Conservation (phyloP, 768 basidiomycete genomes). For the Mycena belliarum region DNA sequence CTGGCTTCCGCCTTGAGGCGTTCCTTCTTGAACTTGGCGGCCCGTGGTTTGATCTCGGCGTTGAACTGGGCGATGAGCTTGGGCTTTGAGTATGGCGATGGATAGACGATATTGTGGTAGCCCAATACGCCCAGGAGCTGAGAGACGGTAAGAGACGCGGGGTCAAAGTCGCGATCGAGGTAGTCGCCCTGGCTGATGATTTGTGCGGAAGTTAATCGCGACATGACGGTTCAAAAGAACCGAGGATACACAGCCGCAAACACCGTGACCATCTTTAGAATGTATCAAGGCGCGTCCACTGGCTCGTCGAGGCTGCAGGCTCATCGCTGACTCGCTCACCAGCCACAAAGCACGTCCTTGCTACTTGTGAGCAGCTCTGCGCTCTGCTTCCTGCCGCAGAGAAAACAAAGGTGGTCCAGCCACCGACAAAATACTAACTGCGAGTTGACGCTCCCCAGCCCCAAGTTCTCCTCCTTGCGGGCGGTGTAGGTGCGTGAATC, state of each 20-base stretch:
- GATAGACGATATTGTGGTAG: conserved; percentile 75
- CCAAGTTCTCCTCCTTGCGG: conserved; percentile 69
- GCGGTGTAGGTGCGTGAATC: conserved; percentile 39
- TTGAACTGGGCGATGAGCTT: conserved; percentile 79
- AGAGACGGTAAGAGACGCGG: conserved; percentile 71
- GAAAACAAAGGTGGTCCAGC: conserved; percentile 47
- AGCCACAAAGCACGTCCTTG: conserved; percentile 56
- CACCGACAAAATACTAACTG: neutral
- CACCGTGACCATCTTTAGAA: neutral
- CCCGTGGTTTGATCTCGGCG: conserved; percentile 67
- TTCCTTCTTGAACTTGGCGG: conserved; percentile 61
- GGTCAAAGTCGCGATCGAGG: conserved; percentile 77
- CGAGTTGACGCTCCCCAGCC: conserved; percentile 41
- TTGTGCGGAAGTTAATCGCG: conserved; percentile 76
- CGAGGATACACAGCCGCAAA: neutral
- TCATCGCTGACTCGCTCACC: neutral
- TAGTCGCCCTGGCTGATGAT: conserved; percentile 76
- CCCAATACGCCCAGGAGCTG: conserved; percentile 78
- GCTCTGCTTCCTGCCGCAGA: conserved; percentile 51
- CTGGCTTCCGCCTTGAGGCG: conserved; percentile 67
- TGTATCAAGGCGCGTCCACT: conserved; percentile 3
- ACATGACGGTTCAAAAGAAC: conserved; percentile 56
- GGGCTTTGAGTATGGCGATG: conserved; percentile 73
- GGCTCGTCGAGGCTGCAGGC: neutral
- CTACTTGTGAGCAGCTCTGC: conserved; percentile 54